Evolutionary conservation across 1,284 basidiomycete species (phyloP), one percentile per base, ranked within the genome.

Genomic region (Megacollybia platyphylla): DNA sequence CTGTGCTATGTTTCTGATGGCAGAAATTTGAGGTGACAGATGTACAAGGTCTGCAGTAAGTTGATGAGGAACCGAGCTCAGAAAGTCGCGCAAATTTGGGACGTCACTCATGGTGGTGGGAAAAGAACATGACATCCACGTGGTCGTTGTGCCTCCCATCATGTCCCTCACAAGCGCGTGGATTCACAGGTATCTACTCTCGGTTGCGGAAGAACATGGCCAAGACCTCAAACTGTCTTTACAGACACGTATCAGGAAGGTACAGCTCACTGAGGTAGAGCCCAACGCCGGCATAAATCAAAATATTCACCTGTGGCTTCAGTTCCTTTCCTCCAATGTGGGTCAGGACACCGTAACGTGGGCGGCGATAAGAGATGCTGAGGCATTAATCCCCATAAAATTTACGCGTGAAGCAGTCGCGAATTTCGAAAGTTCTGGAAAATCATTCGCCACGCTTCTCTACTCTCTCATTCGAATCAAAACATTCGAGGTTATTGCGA

Each of bases 31-130:
- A 0, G 78, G 74, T 0, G 73, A 71, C 44, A 84, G 73, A 10
- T 65, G 64, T 36, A 82, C 64, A 41, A 86, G 70, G 2, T 71
- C 67, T 5, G 66, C 54, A 1, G 70, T 73, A 42, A 86, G 60
- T 2, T 76, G 72, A 0, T 74, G 63, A 0, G 83, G 82, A 1
- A 82, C 73, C 8, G 65, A 63, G 44, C 68, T 68, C 27, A 79
- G 62, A 49, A 84, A 78, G 45, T 73, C 68, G 46, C 57, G 51
- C 36, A 65, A 6, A 11, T 15, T 15, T 34, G 31, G 31, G 15
- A 34, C 20, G 20, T 24, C 20, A 24, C 20, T 24, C 20, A 24
- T 24, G 20, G 20, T 24, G 20, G 20, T 24, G 20, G 20, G 20
- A 24, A 24, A 24, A 24, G 20, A 24, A 24, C 20, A 24, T 24